Evolutionary conservation across 179 eudicot species (phyloP).

Genomic region (Beta lomatogona): DNA sequence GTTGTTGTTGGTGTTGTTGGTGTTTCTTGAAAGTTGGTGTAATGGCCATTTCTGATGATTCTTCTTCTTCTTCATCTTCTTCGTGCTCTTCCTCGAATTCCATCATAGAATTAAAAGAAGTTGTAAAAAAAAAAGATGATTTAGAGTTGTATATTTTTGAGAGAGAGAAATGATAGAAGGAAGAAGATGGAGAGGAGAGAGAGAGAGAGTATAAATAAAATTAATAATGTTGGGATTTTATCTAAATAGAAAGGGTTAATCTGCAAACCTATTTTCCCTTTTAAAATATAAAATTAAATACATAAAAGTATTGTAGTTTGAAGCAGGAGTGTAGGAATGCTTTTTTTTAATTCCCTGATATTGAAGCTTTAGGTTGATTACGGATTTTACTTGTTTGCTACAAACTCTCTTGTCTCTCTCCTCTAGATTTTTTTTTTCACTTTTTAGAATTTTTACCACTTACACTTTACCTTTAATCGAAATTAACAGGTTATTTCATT

Average conservation of each 20-base stretch:
- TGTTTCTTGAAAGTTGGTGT: constrained; percentile 23
- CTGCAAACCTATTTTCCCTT: not conserved
- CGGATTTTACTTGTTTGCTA: not conserved
- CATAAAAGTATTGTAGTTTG: not conserved
- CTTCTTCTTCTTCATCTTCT: constrained; percentile 33
- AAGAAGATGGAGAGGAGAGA: not conserved
- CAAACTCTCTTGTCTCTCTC: not conserved
- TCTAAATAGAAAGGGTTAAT: not conserved
- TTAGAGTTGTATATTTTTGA: not conserved
- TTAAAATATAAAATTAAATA: not conserved
- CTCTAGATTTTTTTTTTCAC: too few species aligned
- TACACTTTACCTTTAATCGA: constrained; percentile 4
- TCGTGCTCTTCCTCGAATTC: constrained; percentile 36
- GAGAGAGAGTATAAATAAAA: not conserved
- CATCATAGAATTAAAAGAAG: constrained; percentile 26
- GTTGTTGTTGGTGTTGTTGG: constrained; percentile 3
- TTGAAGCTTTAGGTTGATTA: too few species aligned
- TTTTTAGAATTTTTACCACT: not conserved
- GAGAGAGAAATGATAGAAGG: constrained; percentile 2
- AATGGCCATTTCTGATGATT: constrained; percentile 27
- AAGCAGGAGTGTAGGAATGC: not conserved
- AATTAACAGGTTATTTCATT: not conserved
- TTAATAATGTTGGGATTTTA: not conserved
- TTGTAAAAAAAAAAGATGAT: not conserved
- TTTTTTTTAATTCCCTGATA: not conserved